phyloP scores from a whole-genome alignment of 75 land plant genomes.

The Sequoiadendron giganteum region DNA sequence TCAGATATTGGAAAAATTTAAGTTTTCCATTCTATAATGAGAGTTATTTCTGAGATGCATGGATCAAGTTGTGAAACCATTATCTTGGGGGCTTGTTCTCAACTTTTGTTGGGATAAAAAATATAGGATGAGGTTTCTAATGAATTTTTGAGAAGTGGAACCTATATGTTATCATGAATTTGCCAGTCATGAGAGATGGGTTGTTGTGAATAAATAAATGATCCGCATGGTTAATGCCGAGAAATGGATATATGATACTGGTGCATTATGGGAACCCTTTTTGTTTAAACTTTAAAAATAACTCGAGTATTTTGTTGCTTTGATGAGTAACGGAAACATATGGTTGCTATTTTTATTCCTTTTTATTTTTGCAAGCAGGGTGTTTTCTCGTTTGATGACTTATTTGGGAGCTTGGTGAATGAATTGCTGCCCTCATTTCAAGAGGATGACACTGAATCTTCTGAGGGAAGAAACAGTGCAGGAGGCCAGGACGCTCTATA shows the following conservation, averaged over 20 bases:
- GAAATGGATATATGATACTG: background rate
- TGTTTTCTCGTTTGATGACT: conserved; percentile 90
- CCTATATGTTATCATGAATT: background rate
- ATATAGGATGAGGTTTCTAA: background rate
- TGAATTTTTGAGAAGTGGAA: background rate
- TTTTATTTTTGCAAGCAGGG: conserved; percentile 47
- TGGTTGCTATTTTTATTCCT: background rate
- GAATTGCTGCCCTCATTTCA: conserved; percentile 69
- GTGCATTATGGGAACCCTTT: background rate
- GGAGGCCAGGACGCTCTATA: conserved; percentile 32
- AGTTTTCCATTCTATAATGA: background rate
- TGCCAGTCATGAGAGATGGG: background rate
- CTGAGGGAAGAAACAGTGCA: conserved; percentile 24
- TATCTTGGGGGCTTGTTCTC: background rate
- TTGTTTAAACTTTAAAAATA: background rate
- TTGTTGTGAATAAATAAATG: background rate
- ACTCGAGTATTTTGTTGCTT: background rate
- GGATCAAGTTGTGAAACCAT: background rate
- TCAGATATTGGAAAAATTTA: background rate
- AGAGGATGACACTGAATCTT: conserved; percentile 62
- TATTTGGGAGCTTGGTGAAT: conserved; percentile 84
- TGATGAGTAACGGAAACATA: background rate
- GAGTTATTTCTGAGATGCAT: background rate
- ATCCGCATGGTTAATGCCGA: background rate
- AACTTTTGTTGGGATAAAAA: background rate